Percentiles rank a stretch among this genome's conserved stretches.
phyloP scores from a whole-genome alignment of 2,329 filamentous ascomycete genomes.

The Camillea tinctor region DNA sequence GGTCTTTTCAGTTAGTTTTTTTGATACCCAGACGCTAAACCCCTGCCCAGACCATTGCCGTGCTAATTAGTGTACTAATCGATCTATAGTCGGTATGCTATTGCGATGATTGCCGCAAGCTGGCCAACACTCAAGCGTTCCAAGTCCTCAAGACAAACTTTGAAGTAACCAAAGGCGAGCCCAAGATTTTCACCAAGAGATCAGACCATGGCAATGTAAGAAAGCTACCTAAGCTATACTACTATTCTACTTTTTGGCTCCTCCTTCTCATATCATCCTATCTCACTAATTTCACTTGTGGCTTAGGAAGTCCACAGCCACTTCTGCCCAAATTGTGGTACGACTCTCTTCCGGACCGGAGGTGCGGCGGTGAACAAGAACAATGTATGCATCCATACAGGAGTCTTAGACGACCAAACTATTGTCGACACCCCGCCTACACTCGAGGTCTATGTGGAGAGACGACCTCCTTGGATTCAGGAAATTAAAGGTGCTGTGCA shows the following conservation, averaged over 20 bases:
- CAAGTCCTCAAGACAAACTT: conserved; percentile 8
- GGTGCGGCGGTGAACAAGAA: not conserved
- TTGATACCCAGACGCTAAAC: too few species aligned
- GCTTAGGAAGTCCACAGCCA: conserved; percentile 9
- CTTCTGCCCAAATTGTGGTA: conserved; percentile 12
- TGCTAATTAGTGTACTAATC: not conserved
- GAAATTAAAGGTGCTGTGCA: conserved; percentile 12
- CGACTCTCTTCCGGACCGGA: conserved; percentile 6
- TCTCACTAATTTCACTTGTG: not conserved
- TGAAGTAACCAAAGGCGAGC: conserved; percentile 9
- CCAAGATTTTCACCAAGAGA: conserved; percentile 9
- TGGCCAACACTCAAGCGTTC: conserved; percentile 8
- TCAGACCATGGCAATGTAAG: conserved; percentile 12
- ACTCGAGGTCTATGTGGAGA: conserved; percentile 14
- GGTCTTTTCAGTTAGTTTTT: not conserved
- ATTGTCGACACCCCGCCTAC: conserved; percentile 4
- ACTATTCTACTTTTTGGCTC: not conserved
- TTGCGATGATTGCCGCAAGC: conserved; percentile 12
- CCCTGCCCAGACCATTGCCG: too few species aligned
- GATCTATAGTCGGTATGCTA: conserved; percentile 9
- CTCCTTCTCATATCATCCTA: not conserved
- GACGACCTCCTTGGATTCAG: conserved; percentile 10
- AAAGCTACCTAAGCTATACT: not conserved
- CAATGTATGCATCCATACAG: conserved; percentile 9
- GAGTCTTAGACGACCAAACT: conserved; percentile 12